phyloP scores from a whole-genome alignment of 1,284 basidiomycete species.

The Anthracocystis panici-leucophaei region DNA sequence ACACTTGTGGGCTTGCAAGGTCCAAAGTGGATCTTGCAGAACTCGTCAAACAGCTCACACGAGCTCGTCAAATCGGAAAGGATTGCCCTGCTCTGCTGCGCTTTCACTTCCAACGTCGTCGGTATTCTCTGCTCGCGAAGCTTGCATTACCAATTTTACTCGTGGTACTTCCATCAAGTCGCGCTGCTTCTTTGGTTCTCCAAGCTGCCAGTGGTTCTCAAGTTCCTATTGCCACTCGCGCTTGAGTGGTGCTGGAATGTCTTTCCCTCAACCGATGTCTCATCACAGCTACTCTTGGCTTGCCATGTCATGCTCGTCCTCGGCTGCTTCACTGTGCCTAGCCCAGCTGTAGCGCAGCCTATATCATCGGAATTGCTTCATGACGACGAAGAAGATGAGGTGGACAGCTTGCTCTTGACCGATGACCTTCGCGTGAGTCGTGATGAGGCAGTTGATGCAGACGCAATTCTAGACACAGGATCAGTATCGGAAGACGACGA shows the following conservation, averaged over 20 bases:
- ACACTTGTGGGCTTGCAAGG: conserved; percentile 80
- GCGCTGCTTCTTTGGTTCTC: conserved; percentile 82
- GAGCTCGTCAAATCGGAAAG: conserved; percentile 4
- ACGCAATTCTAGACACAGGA: not conserved
- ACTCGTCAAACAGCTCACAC: conserved; percentile 4
- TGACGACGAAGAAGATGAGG: conserved; percentile 28
- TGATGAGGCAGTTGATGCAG: not conserved
- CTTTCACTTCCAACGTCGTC: conserved; percentile 88
- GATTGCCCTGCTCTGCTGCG: conserved; percentile 21
- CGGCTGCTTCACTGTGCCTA: conserved; percentile 39
- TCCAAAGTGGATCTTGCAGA: conserved; percentile 71
- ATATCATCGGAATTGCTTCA: not conserved
- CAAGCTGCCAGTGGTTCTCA: conserved; percentile 33
- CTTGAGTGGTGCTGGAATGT: conserved; percentile 62
- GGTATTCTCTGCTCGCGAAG: conserved; percentile 94
- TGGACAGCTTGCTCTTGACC: conserved; percentile 24
- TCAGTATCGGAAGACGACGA: not conserved
- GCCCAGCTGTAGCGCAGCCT: not conserved
- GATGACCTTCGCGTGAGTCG: conserved; percentile 8
- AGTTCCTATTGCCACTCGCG: conserved; percentile 25
- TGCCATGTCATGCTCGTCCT: conserved; percentile 48
- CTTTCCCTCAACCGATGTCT: conserved; percentile 53
- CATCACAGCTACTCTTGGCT: conserved; percentile 46
- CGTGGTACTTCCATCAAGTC: conserved; percentile 96
- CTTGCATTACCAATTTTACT: conserved; percentile 97